Conservation (phyloP, 495 filamentous ascomycete species). For the Glutinoglossum americanum region DNA sequence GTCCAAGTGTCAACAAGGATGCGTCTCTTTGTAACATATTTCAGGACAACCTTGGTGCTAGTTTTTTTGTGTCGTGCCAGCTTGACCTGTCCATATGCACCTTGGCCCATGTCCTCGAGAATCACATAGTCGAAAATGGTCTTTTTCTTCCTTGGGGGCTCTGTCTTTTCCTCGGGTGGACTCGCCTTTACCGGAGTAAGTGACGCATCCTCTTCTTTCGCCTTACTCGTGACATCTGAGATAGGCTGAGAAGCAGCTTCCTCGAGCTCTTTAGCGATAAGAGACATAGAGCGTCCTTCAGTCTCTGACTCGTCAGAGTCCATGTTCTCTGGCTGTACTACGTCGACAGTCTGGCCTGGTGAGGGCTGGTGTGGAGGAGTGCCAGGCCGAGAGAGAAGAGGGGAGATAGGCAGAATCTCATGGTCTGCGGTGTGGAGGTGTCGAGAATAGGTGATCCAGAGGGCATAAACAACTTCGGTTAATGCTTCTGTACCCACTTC, state of each 20-base stretch:
- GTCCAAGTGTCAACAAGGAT: slow-evolving; percentile 99
- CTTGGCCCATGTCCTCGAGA: slow-evolving; percentile 95
- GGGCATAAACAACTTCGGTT: slow-evolving; percentile 69
- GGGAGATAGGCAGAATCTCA: slow-evolving; percentile 30
- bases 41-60: slow-evolving; percentile 65
- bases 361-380: slow-evolving; percentile 56
- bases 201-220: slow-evolving; percentile 20
- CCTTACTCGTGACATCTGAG: slow-evolving; percentile 27
- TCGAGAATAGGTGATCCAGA: slow-evolving; percentile 93
- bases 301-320: slow-evolving; percentile 20
- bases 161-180: neutral
- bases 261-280: slow-evolving; percentile 54
- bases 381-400: slow-evolving; percentile 32
- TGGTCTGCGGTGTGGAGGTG: slow-evolving; percentile 58
- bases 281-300: slow-evolving; percentile 20
- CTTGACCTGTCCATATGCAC: slow-evolving; percentile 95
- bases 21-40: slow-evolving; percentile 91
- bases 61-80: slow-evolving; percentile 71
- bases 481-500: slow-evolving; percentile 17
- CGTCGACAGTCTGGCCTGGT: slow-evolving; percentile 41
- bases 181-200: slow-evolving; percentile 19
- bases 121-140: slow-evolving; percentile 78
- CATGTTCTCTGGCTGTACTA: slow-evolving; percentile 20
- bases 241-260: slow-evolving; percentile 23
- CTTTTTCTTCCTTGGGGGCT: slow-evolving; percentile 35